Base-by-base conservation (phyloP, 2,329 filamentous ascomycete species). In the Nectriaceae sp. region DNA sequence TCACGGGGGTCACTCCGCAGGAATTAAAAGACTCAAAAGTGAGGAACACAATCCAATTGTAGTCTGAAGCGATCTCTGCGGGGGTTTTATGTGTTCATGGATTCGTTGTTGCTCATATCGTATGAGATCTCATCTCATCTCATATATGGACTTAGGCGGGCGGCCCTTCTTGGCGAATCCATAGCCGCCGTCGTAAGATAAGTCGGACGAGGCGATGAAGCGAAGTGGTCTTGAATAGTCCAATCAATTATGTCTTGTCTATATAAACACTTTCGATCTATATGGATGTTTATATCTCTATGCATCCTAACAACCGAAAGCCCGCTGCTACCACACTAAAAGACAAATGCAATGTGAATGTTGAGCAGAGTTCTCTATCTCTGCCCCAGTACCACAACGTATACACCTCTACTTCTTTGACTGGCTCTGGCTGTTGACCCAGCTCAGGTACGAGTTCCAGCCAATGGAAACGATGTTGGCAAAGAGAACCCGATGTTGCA, bases 401-500 rank as follows among this genome's bases (percentile, higher is more conserved):
- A 29, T 11, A 16, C 8, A 15, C 10, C 11, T 24, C 11, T 15
- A 11, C 13, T 21, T 33, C 18, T 37, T 44, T 11, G 29, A 35
- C 15, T 36, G 21, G 16, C 64, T 69, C 54, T 72, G 65, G 64
- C 75, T 79, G 69, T 85, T 85, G 44, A 84, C 67, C 68, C 74
- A 82, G 68, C 82, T 85, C 59, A 85, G 67, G 62, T 84, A 85
- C 54, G 77, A 82, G 69, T 85, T 85, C 82, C 82, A 85, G 53
- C 81, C 82, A 56, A 83, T 78, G 45, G 76, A 89, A 45, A 96
- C 78, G 42, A 95, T 69, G 64, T 97, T 97, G 61, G 96, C 92
- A 53, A 96, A 86, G 60, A 96, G 74, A 36, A 97, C 83, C 50
- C 91, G 81, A 71, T 93, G 85, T 65, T 95, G 83, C 54, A 95